Conservation (phyloP, 2,329 filamentous ascomycete species). For the Fusarium sp. region DNA sequence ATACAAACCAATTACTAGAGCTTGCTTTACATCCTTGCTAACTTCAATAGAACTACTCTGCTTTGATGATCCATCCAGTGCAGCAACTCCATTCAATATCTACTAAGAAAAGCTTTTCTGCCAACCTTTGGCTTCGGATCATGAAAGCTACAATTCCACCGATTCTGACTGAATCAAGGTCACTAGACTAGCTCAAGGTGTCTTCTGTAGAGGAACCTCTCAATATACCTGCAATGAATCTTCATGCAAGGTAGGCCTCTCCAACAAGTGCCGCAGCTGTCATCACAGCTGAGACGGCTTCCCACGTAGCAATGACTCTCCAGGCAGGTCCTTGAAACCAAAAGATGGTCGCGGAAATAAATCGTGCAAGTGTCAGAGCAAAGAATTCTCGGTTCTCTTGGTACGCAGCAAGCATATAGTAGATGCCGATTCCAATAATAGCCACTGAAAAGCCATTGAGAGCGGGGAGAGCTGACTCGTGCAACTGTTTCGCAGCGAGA, state of each 20-base stretch:
- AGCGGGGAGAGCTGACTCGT: constrained; percentile 25
- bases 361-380: constrained; percentile 1
- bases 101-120: too few relatives aligned
- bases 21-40: too few relatives aligned
- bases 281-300: constrained; percentile 10
- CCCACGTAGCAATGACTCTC: constrained; percentile 23
- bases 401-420: constrained; percentile 26
- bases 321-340: constrained; percentile 28
- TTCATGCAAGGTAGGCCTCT: background rate
- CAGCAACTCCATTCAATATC: too few relatives aligned
- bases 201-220: background rate
- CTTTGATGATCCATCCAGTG: too few relatives aligned
- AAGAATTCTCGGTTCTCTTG: constrained; percentile 25
- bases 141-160: too few relatives aligned
- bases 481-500: constrained; percentile 25
- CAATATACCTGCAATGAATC: background rate
- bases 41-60: too few relatives aligned
- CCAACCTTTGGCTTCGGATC: too few relatives aligned
- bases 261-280: background rate
- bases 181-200: background rate
- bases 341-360: constrained; percentile 26
- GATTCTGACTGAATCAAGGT: background rate
- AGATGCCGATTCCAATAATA: constrained; percentile 24
- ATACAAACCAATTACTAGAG: too few relatives aligned
- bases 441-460: constrained; percentile 36